phyloP scores from a whole-genome alignment of 139 green algal genomes.

The Mesostigma viride region DNA sequence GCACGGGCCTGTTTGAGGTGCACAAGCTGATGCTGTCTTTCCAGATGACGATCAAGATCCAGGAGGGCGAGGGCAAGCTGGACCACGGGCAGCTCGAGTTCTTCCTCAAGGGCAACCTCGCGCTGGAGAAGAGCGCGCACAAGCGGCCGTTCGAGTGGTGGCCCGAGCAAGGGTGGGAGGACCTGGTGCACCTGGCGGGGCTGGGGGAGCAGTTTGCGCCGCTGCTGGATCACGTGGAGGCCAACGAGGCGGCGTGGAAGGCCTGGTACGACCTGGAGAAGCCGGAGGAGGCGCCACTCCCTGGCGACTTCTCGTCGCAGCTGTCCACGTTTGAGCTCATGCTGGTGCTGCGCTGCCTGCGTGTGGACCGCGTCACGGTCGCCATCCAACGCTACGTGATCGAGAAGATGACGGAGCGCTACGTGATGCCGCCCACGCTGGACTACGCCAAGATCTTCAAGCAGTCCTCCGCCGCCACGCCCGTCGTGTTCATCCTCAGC shows the following conservation, averaged over 20 bases:
- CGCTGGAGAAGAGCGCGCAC: conserved; percentile 48
- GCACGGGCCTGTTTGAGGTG: conserved; percentile 63
- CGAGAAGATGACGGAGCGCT: conserved; percentile 49
- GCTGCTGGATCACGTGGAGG: conserved; percentile 53
- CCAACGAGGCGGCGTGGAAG: conserved; percentile 46
- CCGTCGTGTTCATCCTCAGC: conserved; percentile 81
- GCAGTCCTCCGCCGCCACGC: conserved; percentile 53
- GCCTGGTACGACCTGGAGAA: conserved; percentile 57
- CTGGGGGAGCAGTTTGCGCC: conserved; percentile 38
- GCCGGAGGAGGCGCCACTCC: conserved; percentile 47
- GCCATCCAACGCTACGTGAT: conserved; percentile 61
- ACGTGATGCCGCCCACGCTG: conserved; percentile 59
- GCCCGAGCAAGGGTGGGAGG: conserved; percentile 67
- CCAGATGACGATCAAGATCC: conserved; percentile 67
- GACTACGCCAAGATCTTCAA: conserved; percentile 62
- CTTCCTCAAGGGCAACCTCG: conserved; percentile 78
- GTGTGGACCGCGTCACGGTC: conserved; percentile 67
- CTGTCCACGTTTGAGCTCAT: conserved; percentile 62
- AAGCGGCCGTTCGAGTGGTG: conserved; percentile 57
- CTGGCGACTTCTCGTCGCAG: conserved; percentile 38
- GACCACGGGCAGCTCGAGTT: conserved; percentile 65
- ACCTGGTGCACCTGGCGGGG: conserved; percentile 57
- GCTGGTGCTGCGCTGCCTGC: conserved; percentile 65
- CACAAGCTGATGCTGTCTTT: conserved; percentile 75
- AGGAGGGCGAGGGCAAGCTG: conserved; percentile 48